Base-by-base conservation (phyloP, 177 flowering plant species). In the Telopea speciosissima region DNA sequence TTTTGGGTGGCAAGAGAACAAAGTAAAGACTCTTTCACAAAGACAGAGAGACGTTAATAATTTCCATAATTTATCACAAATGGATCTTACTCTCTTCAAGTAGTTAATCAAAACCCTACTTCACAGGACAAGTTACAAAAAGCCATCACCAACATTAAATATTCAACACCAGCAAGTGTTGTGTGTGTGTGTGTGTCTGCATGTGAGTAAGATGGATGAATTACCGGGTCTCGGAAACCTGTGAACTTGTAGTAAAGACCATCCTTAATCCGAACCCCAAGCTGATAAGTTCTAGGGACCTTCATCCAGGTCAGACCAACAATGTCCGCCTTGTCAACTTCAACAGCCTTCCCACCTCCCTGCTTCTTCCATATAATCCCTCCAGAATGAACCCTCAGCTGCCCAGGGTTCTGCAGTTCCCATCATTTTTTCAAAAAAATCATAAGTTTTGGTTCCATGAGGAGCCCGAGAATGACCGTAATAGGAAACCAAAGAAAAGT, bases 311-410 rank as follows among this genome's bases (percentile, higher is more conserved):
- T 83, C 23, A 91, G 77, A 25, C 86, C 88, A 3, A 79, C 73
- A 63, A 95, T 81, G 70, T 96, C 92, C 44, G 77, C 65, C 70
- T 87, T 90, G 74, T 91, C 93, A 68, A 96, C 88, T 72, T 93
- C 96, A 24, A 93, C 81, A 13, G 88, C 93, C 72, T 91, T 93
- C n/a, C 99, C 97, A 66, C 97, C 96, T 21, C 93, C 96, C 63
- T 79, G 93, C 73, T 91, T 95, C 83, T 86, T 93, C 99, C 99
- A 96, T 62, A 76, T 52, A 52, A 96, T 82, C 42, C 97, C 97
- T 5, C 86, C 87, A 10, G 91, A 77, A 74, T 85, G 85, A 73
- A 93, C 85, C 76, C 79, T 93, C 65, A 95, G 85, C 71, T 87
- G 93, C 72, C 99, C 99, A 11, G 91, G 88, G 66, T 86, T 90